Evolutionary conservation across 768 basidiomycete species (phyloP).

Genomic region (Serendipita vermifera): DNA sequence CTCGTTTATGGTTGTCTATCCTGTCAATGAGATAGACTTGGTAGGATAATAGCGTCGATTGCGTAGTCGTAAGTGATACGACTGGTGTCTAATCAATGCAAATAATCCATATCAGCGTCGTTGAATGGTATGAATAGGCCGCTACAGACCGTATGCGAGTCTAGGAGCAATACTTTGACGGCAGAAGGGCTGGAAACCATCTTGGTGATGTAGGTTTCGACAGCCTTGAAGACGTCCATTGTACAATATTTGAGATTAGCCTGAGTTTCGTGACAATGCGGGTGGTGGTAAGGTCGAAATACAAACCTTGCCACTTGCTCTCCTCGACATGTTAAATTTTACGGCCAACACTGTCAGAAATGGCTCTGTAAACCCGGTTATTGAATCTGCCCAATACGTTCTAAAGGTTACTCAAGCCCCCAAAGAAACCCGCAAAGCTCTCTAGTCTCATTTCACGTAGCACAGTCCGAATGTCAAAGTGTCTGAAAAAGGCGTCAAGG

Average conservation of each 20-base stretch:
- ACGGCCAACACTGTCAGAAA: neutral
- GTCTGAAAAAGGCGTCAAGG: constrained; percentile 44
- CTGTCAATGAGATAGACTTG: constrained; percentile 97
- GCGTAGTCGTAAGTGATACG: constrained; percentile 86
- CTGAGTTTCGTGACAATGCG: neutral
- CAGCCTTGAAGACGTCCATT: constrained; percentile 94
- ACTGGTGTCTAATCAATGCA: constrained; percentile 66
- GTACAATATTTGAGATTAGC: neutral
- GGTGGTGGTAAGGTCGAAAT: neutral
- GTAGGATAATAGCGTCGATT: constrained; percentile 82
- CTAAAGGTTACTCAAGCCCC: constrained; percentile 31
- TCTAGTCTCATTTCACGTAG: constrained; percentile 2
- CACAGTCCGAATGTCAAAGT: constrained; percentile 32
- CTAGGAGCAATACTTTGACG: constrained; percentile 94
- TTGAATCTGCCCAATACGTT: constrained; percentile 43
- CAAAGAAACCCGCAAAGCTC: neutral
- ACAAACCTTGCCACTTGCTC: neutral
- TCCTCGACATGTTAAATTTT: neutral
- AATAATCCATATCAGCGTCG: constrained; percentile 2
- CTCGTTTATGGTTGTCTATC: constrained; percentile 86
- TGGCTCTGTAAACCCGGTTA: constrained; percentile 39
- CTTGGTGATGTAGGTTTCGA: constrained; percentile 86
- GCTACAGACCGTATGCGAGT: constrained; percentile 72
- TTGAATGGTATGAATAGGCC: neutral
- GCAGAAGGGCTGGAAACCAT: constrained; percentile 71